Base-by-base conservation (phyloP, 768 basidiomycete genomes). In the Russula sp. region DNA sequence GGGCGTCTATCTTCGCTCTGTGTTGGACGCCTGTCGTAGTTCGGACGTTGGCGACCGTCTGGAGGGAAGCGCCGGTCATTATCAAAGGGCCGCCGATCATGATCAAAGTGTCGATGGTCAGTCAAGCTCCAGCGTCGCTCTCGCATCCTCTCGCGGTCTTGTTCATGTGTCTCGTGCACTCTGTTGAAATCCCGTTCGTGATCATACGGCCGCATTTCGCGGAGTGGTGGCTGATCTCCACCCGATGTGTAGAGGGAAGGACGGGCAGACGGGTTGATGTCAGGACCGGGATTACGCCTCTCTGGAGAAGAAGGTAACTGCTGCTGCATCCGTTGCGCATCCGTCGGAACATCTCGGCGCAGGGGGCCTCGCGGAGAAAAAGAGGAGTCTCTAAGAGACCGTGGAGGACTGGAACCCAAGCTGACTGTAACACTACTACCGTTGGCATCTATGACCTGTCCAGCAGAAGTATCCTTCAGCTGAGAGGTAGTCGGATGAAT, bases 31-130 rank as follows among this genome's bases (percentile, higher is more conserved):
- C 68, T 64, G 18, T 59, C 59, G 40, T 57, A 61, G 64, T 42
- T 40, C 14, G 57, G 46, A 30, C 56, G 81, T 52, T 81, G 80
- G 30, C 82, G 77, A 56, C 77, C 75, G 55, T 82, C 81, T 56
- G 78, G 76, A 28, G 78, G 79, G 26, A 78, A 79, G 50, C 79
- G 73, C 20, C 79, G 78, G 24, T 58, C 48, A 66, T 78, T 69
- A 68, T 76, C 65, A 71, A 74, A 70, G 72, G 76, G 62, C 73
- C 78, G 66, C 76, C 80, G 51, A 65, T 77, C 80, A 65, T 75
- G 78, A 22, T 75, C 76, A 70, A 71, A 75, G 53, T 74, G 75
- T 64, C 71, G 72, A 50, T 75, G 74, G 34, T 65, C 64, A 57
- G 54, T 64, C 48, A 64, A 57, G 26, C 78, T 77, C 46, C 75